phyloP scores from a whole-genome alignment of 805 yeast species.

The Tetrapisispora arboricola region DNA sequence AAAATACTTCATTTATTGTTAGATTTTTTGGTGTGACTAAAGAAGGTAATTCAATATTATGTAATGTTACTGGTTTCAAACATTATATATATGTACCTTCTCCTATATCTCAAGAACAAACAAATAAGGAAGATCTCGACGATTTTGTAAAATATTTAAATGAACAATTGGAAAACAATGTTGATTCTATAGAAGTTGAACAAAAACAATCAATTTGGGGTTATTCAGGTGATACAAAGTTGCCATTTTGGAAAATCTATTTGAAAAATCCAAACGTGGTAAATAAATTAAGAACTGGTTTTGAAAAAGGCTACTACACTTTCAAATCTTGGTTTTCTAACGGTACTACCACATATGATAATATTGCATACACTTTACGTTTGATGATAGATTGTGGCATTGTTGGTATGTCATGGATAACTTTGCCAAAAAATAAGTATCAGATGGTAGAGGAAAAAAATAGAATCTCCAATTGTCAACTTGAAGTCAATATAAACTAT shows the following conservation, averaged over 20 bases:
- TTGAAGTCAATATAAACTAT: slow-evolving; percentile 68
- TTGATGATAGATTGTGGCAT: slow-evolving; percentile 88
- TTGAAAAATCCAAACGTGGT: slow-evolving; percentile 58
- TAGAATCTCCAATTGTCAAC: slow-evolving; percentile 67
- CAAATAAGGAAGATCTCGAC: slow-evolving; percentile 24
- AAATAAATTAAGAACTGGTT: slow-evolving; percentile 60
- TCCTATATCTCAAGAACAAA: slow-evolving; percentile 49
- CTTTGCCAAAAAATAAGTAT: slow-evolving; percentile 71
- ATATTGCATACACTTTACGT: slow-evolving; percentile 74
- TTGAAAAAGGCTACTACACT: slow-evolving; percentile 71
- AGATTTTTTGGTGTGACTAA: slow-evolving; percentile 89
- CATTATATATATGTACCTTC: slow-evolving; percentile 91
- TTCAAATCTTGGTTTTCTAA: slow-evolving; percentile 53
- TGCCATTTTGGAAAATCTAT: slow-evolving; percentile 69
- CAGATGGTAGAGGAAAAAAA: slow-evolving; percentile 31
- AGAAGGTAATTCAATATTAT: slow-evolving; percentile 78
- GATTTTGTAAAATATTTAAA: slow-evolving; percentile 39
- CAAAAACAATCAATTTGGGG: slow-evolving; percentile 91
- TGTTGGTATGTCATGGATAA: slow-evolving; percentile 96
- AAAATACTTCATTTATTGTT: slow-evolving; percentile 42
- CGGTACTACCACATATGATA: slow-evolving; percentile 73
- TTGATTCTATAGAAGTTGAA: slow-evolving; percentile 53
- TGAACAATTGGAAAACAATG: slow-evolving; percentile 41
- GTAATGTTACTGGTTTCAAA: slow-evolving; percentile 79
- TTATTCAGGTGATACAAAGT: slow-evolving; percentile 62